Evolutionary conservation across 208 protist genomes (phyloP), one percentile per base, ranked within the genome.

Genomic region (Wallacemonas sp.): DNA sequence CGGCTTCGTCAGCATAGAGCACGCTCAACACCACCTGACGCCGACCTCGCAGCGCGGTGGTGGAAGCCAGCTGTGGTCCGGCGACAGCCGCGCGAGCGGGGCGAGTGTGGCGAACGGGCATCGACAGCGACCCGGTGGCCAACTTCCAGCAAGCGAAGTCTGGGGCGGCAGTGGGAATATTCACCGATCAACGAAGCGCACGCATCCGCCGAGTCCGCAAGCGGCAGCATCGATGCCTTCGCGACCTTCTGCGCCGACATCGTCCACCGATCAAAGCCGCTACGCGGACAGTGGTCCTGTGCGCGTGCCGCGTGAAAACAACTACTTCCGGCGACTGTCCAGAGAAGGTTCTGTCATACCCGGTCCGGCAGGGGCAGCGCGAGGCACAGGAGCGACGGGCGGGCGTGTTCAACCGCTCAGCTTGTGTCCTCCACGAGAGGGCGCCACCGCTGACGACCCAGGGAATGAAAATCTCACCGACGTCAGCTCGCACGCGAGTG

Each of bases 1-100:
- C 22, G 55, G 55, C 37, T 62, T 62, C 19, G 55, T 62, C 17
- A 48, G 38, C 55, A 62, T 62, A 21, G 5, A 62, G 8, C 39
- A 62, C 38, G 38, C 34, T 9, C 55, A 62, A 37, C 1, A 24
- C 3, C 39, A 44, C 39, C 13, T 62, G 34, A 62, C 55, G n/a
- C 22, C 55, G 6, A 22, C 26, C 37, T 62, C 55, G 37, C 55
- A 62, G 55, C 55, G 55, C 17, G 55, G 39, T 32, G 55, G 24
- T 3, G 34, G 39, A 4, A 48, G 39, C 21, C 34, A 48, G 38
- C 29, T 30, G 19, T 62, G 38, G 38, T 62, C 55, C 21, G 39
- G 39, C 37, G 34, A 44, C 15, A 44, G 32, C 29, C 32, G 22
- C 24, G 34, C 6, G n/a, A 62, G 38, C 55, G 55, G 39, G 17